Percentiles rank a stretch among this genome's conserved stretches.
phyloP scores from a whole-genome alignment of 2,329 filamentous ascomycete species.

The Epichloe hybrida region DNA sequence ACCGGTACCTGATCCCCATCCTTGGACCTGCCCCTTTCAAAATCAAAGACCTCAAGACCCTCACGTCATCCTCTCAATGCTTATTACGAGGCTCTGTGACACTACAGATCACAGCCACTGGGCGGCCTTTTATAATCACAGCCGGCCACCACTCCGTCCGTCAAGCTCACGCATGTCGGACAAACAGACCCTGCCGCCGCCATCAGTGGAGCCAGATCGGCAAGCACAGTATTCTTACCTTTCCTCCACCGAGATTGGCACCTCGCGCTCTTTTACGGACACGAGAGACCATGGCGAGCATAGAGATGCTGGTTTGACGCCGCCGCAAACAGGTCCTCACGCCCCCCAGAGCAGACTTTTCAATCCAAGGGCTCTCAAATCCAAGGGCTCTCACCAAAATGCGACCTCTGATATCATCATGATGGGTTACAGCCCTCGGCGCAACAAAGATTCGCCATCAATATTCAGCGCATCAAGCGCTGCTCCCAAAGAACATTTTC shows the following conservation, averaged over 20 bases:
- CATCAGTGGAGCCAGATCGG: conserved; percentile 43
- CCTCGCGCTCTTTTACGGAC: conserved; percentile 30
- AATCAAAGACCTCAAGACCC: not conserved
- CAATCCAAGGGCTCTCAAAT: not conserved
- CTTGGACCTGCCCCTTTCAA: not conserved
- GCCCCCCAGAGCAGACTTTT: not conserved
- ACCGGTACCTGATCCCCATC: not conserved
- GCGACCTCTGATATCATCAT: not conserved
- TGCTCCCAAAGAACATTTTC: not conserved
- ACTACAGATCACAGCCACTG: conserved; percentile 38
- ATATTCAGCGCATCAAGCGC: not conserved
- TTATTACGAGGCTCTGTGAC: conserved; percentile 3
- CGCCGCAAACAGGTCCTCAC: not conserved
- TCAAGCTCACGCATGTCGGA: conserved; percentile 44
- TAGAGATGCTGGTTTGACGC: not conserved
- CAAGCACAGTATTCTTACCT: conserved; percentile 40
- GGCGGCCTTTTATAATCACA: conserved; percentile 41
- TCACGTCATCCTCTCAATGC: conserved; percentile 3
- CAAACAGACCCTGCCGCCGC: conserved; percentile 35
- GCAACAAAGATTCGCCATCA: not conserved
- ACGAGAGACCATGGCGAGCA: not conserved
- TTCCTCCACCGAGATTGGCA: conserved; percentile 28
- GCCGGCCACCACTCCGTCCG: conserved; percentile 30
- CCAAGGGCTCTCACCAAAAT: not conserved
- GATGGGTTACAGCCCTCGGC: not conserved